These are phyloP conservation scores for Isabelozyma gotoi DNA, from an alignment of 805 yeast genomes.

Conservation along the genomic window DNA sequence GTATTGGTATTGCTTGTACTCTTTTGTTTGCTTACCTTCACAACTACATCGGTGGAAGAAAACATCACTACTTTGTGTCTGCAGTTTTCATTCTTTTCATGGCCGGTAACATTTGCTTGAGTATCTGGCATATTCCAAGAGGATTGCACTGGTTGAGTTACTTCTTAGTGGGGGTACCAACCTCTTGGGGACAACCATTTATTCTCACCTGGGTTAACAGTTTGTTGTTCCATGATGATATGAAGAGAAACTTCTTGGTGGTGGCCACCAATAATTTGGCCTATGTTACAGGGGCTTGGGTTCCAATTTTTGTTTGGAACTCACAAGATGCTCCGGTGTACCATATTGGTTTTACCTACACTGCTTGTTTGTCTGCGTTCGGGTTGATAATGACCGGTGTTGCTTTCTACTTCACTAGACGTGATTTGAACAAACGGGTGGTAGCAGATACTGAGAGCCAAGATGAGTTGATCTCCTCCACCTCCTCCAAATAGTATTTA, in stretches of 20 bases:
- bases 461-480: not conserved
- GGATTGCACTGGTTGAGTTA: slow-evolving; percentile 20
- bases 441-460: not conserved
- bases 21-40: slow-evolving; percentile 33
- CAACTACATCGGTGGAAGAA: slow-evolving; percentile 32
- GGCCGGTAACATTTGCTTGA: slow-evolving; percentile 16
- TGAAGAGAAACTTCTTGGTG: slow-evolving; percentile 35
- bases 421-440: slow-evolving; percentile 13
- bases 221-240: slow-evolving; percentile 17
- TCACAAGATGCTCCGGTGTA: slow-evolving; percentile 36
- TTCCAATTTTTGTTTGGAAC: slow-evolving; percentile 42
- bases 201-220: slow-evolving; percentile 23
- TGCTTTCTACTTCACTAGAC: slow-evolving; percentile 15
- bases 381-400: slow-evolving; percentile 29
- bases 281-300: slow-evolving; percentile 41
- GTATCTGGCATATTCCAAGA: slow-evolving; percentile 17
- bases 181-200: slow-evolving; percentile 19
- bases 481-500: too few species aligned
- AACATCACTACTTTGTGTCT: slow-evolving; percentile 12
- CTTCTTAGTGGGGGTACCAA: slow-evolving; percentile 15
- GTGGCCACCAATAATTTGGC: slow-evolving; percentile 42
- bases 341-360: slow-evolving; percentile 38
- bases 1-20: slow-evolving; percentile 37
- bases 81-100: slow-evolving; percentile 11
- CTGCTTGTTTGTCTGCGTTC: slow-evolving; percentile 26